Base-by-base conservation (phyloP, 2,329 filamentous ascomycete genomes). In the Beauveria sp. region DNA sequence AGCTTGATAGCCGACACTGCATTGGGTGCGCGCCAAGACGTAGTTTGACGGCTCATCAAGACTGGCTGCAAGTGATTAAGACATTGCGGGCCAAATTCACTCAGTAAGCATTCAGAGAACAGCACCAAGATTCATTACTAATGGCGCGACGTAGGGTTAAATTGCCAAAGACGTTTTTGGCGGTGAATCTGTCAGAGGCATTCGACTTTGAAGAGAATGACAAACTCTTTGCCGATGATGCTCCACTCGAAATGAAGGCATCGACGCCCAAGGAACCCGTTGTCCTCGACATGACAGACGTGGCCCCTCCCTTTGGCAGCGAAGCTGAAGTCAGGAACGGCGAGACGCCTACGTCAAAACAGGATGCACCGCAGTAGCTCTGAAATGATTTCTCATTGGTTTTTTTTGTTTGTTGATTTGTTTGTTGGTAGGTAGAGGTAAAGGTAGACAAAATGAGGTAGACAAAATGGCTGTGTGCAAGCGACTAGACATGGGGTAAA, bases 31-130 rank as follows among this genome's bases (percentile, higher is more conserved):
- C 93, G 7, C 92, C 91, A n/a, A 82, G 92, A 64, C 83, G 94
- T 64, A 96, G 91, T 70, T 77, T 99, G 68, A 97, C 93, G 3
- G 84, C 90, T 3, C 96, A 99, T 75, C 86, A 87, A 43, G 91
- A 99, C 73, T 99, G 94, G 93, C 93, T 96, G 75, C 85, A 93
- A 68, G 90, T 99, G n/a, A 90, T 99, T 66, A 92, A 96, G 76
- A 97, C 92, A 2, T 78, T 99, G 65, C 86, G 92, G 66, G 93
- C 90, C 55, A 97, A 96, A 70, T 97, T 99, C 71, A 90, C 96
- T 70, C 92, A 92, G 89, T 93, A 81, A 77, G 88, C 80, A 62
- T 53, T 54, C 44, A 24, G 58, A 47, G 61, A 22, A 16, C 14
- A 41, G 10, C 20, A 26, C 26, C 7, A 60, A 30, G n/a, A 40